Conservation (phyloP, 73 alveolate species). For the Symbiodinium pilosum region DNA sequence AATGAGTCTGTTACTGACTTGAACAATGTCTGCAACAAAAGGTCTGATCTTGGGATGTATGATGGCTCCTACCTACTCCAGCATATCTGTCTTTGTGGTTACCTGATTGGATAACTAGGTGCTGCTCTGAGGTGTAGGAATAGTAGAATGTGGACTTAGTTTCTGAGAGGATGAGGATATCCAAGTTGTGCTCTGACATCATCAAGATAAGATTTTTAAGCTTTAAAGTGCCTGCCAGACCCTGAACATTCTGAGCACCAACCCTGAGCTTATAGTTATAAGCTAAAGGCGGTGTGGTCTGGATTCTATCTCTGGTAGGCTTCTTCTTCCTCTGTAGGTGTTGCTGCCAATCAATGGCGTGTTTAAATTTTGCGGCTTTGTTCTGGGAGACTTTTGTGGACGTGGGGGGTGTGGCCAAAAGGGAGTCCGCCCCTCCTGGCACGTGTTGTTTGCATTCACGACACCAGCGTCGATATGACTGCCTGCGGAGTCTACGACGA, state of each 20-base stretch:
- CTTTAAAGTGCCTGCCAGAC: not conserved
- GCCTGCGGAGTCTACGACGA: not conserved
- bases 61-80: not conserved
- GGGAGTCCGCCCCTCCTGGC: constrained; percentile 15
- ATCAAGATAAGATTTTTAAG: not conserved
- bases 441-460: not conserved
- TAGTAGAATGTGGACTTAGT: not conserved
- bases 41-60: not conserved
- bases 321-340: not conserved
- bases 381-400: constrained; percentile 41
- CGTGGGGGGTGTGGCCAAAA: not conserved
- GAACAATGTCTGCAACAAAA: not conserved
- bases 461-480: not conserved
- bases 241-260: constrained; percentile 16
- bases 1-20: not conserved
- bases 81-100: not conserved
- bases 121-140: not conserved
- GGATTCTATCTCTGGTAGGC: not conserved
- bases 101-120: not conserved
- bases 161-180: not conserved
- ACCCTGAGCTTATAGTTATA: not conserved
- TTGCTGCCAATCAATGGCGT: not conserved
- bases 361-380: not conserved
- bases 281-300: not conserved
- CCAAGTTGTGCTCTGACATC: not conserved